A percentile compares a stretch with the other conserved stretches of the same genome.
Conservation (phyloP, 495 filamentous ascomycete genomes). For the Aspergillus asperescens region DNA sequence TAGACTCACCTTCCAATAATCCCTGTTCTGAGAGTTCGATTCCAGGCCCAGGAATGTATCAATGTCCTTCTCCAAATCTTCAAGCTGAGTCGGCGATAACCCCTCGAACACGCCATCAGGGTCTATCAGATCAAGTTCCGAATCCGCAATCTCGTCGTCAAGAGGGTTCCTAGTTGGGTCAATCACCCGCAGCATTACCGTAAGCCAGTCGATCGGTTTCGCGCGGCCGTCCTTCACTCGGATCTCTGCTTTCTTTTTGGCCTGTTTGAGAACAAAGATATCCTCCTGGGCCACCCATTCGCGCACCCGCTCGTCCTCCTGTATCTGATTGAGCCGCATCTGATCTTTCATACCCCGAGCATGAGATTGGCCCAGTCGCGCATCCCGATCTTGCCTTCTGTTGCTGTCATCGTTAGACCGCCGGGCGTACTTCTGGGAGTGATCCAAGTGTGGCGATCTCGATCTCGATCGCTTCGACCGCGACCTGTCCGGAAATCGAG, state of each 20-base stretch:
- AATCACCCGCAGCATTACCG: slow-evolving; percentile 81
- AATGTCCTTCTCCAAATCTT: slow-evolving; percentile 80
- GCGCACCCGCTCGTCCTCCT: slow-evolving; percentile 71
- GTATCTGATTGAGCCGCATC: slow-evolving; percentile 53
- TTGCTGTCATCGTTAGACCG: slow-evolving; percentile 30
- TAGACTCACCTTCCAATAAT: slow-evolving; percentile 71
- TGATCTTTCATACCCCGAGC: slow-evolving; percentile 43
- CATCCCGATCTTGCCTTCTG: slow-evolving; percentile 22
- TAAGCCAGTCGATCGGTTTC: slow-evolving; percentile 92
- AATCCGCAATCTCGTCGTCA: slow-evolving; percentile 78
- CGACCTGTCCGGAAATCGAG: slow-evolving; percentile 29
- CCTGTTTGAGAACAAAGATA: slow-evolving; percentile 90
- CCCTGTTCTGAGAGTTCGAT: slow-evolving; percentile 65
- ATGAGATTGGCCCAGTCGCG: slow-evolving; percentile 22
- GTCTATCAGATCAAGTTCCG: slow-evolving; percentile 71
- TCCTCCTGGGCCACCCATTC: slow-evolving; percentile 93
- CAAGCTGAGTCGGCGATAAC: slow-evolving; percentile 62
- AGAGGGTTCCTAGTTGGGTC: slow-evolving; percentile 72
- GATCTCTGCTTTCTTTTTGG: slow-evolving; percentile 97
- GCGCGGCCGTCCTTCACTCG: slow-evolving; percentile 90
- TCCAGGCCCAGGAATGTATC: slow-evolving; percentile 80
- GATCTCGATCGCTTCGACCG: slow-evolving; percentile 38
- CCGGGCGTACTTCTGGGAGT: slow-evolving; percentile 36
- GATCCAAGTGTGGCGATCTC: slow-evolving; percentile 40
- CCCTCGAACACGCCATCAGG: slow-evolving; percentile 79